Base-by-base conservation (phyloP, 768 basidiomycete genomes). In the Psilocybe azurescens region DNA sequence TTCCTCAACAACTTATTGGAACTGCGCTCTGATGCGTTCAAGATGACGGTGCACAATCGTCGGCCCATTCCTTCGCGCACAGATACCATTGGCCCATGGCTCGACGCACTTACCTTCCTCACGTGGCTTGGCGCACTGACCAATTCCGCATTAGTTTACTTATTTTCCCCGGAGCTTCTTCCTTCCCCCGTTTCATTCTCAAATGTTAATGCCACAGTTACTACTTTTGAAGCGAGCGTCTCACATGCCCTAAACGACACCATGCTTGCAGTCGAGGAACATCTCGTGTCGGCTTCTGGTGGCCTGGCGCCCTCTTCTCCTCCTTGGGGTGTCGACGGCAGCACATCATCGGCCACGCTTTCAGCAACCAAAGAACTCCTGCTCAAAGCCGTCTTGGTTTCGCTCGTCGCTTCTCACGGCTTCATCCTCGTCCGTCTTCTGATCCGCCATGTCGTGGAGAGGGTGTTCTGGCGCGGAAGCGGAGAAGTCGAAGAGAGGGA, bases 81-180 rank as follows among this genome's bases (percentile, higher is more conserved):
- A 2, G 95, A 96, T 67, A 90, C 91, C 10, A 94, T 99, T 62
- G 97, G 97, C 0, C 92, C 95, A 0, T 99, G 97, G 97, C 85
- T 98, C 47, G 89, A 96, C 55, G 86, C 89, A 11, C 80, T 99
- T 62, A 86, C 89, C 5, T 90, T 94, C 79, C 82, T 99, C 72
- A 85, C 94, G 11, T 99, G 95, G 95, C 79, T 97, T 54, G 89
- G 89, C 3, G 89, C 95, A 0, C 78, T 98, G 32, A 94, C 90
- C 30, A 97, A 96, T 75, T 83, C 94, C 0, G 90, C 95, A 6
- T 86, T 99, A 57, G 90, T 97, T 4, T 68, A 65, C 55, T 56
- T 69, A 3, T 69, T 69, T 51, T 69, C 68, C 16, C 68, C 68
- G 3, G 57, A 65, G 30, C 58, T 67, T 11, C 61, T 69, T 44